Base-by-base conservation (phyloP, 352 stramenopile genomes). In the Lagenidium sp. region DNA sequence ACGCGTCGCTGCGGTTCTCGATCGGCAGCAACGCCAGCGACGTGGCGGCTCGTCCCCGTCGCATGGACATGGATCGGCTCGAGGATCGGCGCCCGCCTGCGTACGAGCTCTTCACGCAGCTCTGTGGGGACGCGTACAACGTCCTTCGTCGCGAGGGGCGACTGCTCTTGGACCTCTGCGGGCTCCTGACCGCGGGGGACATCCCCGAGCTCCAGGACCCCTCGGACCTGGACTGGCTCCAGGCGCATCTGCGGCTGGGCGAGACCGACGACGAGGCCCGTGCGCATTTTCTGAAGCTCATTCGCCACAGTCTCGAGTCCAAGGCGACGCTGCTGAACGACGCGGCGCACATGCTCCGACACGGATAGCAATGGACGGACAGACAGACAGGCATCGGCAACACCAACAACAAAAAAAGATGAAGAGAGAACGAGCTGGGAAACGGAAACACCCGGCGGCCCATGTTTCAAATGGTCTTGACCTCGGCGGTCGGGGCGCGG, bases 381-480 rank as follows among this genome's bases (percentile, higher is more conserved):
- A n/a, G n/a, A n/a, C n/a, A n/a, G n/a, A n/a, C n/a, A n/a, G n/a
- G n/a, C n/a, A n/a, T n/a, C n/a, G n/a, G n/a, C n/a, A 12, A 18
- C 37, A 22, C 25, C 40, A 29, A 36, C 28, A 46, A 44, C 31
- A 49, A 31, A 23, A 23, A 38, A 45, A 44, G 15, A 40, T 31
- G 19, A 40, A 23, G 22, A 13, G 23, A 19, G 28, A 24, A 4
- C 2, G 21, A n/a, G 25, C 16, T 20, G 19, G 8, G 24, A 23
- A 13, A 42, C 36, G 19, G 19, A 25, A 7, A 19, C 8, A 42
- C 6, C 24, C 36, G 34, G 8, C 30, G 25, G 21, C 16, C 29
- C 19, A 12, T 16, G 16, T 10, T 31, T 63, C 65, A 89, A 52
- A 89, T 89, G 30, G 76, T 84, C 50, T 89, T 89, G 59, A 85